phyloP scores from a whole-genome alignment of 371 early-diverging fungal genomes.

The Rhizopus delemar region DNA sequence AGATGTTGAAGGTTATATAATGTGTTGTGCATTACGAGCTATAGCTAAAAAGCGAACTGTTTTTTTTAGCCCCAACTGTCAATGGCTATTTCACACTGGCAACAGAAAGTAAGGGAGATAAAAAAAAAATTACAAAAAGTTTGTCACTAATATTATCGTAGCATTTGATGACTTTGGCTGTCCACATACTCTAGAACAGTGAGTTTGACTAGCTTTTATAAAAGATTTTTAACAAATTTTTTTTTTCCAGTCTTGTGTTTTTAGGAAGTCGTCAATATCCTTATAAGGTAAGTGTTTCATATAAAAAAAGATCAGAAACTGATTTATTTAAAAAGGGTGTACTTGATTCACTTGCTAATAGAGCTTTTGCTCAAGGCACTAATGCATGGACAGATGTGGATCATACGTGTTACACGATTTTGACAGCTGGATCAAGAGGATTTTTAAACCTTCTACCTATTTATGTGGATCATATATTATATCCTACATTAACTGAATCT shows the following conservation, averaged over 20 bases:
- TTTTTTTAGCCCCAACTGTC: slow-evolving; percentile 57
- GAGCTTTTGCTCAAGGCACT: slow-evolving; percentile 70
- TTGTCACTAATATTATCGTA: slow-evolving; percentile 12
- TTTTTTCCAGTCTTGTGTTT: slow-evolving; percentile 54
- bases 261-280: slow-evolving; percentile 70
- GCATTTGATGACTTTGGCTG: slow-evolving; percentile 71
- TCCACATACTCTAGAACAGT: slow-evolving; percentile 74
- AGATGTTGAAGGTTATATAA: slow-evolving; percentile 59
- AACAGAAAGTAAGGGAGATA: slow-evolving; percentile 56
- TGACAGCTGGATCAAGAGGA: slow-evolving; percentile 69
- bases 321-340: slow-evolving; percentile 49
- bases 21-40: neutral
- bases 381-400: slow-evolving; percentile 69
- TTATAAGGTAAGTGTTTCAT: slow-evolving; percentile 52
- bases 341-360: slow-evolving; percentile 68
- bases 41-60: too few species aligned
- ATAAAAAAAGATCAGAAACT: neutral
- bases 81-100: slow-evolving; percentile 68
- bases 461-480: slow-evolving; percentile 69
- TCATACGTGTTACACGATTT: slow-evolving; percentile 68
- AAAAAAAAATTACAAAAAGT: neutral
- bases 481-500: slow-evolving; percentile 67
- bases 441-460: slow-evolving; percentile 61
- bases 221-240: neutral
- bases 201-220: slow-evolving; percentile 21